Base-by-base conservation (phyloP, 345 rosid species). In the Pelargonium nanum region DNA sequence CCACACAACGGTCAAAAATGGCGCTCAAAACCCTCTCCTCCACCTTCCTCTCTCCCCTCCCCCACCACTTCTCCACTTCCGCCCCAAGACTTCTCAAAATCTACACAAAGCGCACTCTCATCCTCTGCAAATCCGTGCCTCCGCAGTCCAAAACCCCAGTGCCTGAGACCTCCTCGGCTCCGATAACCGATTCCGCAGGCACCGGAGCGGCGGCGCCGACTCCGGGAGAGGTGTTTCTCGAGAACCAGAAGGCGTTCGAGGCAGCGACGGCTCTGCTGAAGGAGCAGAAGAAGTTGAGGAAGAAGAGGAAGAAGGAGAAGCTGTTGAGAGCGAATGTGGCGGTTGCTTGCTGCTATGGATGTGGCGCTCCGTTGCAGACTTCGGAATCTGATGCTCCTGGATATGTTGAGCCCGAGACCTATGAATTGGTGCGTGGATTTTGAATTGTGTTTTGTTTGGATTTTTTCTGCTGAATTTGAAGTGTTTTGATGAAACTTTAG, bases 301-400 rank as follows among this genome's bases (percentile, higher is more conserved):
- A 68, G 72, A 74, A 67, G 66, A 78, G 61, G 61, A 72, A 74
- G 60, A 77, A 65, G 15, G 82, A 65, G 26, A 68, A 56, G 72
- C 59, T 70, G 17, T 58, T 76, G 65, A 86, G 77, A 61, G 68
- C 71, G 23, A 78, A 73, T 19, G 68, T 81, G 1, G 78, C 72
- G 0, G 70, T 76, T 21, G 77, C 85, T 9, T 69, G 77, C 69
- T 92, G 98, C 56, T 92, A 92, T 28, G 98, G 98, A 0, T 89
- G 98, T 30, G 98, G 98, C 69, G 95, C 98, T 73, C 95, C 96
- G 32, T 77, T 92, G 80, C 96, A 92, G 70, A 89, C 90, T 1
- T 65, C 67, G 65, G 93, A 89, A 28, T 26, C 56, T 19, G 96
- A 89, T 64, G 79, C 85, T 65, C 98, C 98, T 10, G 98, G 96